Evolutionary conservation across 257 asterid species (phyloP).

Genomic region (Scutellaria galericulata): DNA sequence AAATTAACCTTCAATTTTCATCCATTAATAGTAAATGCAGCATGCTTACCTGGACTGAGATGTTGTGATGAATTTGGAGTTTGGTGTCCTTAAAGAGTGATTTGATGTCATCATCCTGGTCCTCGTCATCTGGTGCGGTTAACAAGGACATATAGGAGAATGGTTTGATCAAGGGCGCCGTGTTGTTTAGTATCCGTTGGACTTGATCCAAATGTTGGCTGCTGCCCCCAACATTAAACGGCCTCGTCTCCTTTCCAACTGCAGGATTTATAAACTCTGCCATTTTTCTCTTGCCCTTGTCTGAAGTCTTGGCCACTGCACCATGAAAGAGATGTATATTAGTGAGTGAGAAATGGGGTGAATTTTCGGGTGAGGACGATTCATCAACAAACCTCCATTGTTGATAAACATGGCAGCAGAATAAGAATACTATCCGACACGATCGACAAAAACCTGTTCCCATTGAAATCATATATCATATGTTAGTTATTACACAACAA

Average conservation of each 20-base stretch:
- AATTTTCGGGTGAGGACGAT: too few species aligned
- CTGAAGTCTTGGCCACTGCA: conserved; percentile 26
- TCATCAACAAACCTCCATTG: conserved; percentile 22
- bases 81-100: neutral
- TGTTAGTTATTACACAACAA: too few species aligned
- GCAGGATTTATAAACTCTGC: too few species aligned
- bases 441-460: too few species aligned
- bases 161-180: conserved; percentile 29
- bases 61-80: conserved; percentile 29
- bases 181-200: neutral
- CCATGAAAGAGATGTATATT: too few species aligned
- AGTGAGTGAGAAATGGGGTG: too few species aligned
- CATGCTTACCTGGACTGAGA: conserved; percentile 34
- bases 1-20: neutral
- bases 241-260: too few species aligned
- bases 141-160: conserved; percentile 43
- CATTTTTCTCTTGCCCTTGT: conserved; percentile 37
- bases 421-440: too few species aligned
- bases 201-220: neutral
- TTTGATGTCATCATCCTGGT: neutral
- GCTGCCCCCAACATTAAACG: too few species aligned
- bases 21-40: neutral
- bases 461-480: too few species aligned
- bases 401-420: conserved; percentile 27
- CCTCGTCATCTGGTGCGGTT: conserved; percentile 2